phyloP scores from a whole-genome alignment of 768 basidiomycete genomes.

The Collybia sordida region DNA sequence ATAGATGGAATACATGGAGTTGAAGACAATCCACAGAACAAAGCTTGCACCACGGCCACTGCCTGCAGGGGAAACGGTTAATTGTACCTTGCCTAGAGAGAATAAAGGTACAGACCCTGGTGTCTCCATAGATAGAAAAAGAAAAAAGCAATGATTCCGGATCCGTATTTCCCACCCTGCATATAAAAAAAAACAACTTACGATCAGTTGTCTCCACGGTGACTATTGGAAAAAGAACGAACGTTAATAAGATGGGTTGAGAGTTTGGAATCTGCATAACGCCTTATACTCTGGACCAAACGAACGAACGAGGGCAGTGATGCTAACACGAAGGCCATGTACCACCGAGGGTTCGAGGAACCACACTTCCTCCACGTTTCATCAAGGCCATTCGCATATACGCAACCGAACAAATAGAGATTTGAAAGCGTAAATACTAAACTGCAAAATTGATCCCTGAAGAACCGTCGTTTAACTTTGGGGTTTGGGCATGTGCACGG shows the following conservation, averaged over 20 bases:
- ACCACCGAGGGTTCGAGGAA: slow-evolving; percentile 53
- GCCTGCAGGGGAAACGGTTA: slow-evolving; percentile 15
- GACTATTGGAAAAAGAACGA: slow-evolving; percentile 7
- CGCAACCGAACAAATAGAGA: slow-evolving; percentile 72
- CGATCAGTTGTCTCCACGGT: not conserved
- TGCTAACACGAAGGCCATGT: slow-evolving; percentile 55
- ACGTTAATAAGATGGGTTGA: slow-evolving; percentile 88
- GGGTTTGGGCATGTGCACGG: not conserved
- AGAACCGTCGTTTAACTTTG: not conserved
- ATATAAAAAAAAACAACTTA: slow-evolving; percentile 2
- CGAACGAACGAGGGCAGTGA: slow-evolving; percentile 74
- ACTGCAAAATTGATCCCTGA: slow-evolving; percentile 81
- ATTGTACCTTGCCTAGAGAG: not conserved
- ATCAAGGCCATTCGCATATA: slow-evolving; percentile 59
- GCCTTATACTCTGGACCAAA: slow-evolving; percentile 82
- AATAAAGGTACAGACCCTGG: slow-evolving; percentile 36
- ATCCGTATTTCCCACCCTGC: slow-evolving; percentile 83
- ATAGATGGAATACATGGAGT: slow-evolving; percentile 65
- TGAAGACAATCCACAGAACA: slow-evolving; percentile 67
- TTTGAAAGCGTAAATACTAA: slow-evolving; percentile 74
- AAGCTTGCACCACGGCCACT: slow-evolving; percentile 46
- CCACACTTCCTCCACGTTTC: slow-evolving; percentile 49
- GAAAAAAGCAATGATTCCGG: slow-evolving; percentile 62
- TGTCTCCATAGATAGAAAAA: slow-evolving; percentile 82
- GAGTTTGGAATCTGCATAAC: slow-evolving; percentile 77